Base-by-base conservation (phyloP, 495 filamentous ascomycete species). In the Penicillium egyptiacum region DNA sequence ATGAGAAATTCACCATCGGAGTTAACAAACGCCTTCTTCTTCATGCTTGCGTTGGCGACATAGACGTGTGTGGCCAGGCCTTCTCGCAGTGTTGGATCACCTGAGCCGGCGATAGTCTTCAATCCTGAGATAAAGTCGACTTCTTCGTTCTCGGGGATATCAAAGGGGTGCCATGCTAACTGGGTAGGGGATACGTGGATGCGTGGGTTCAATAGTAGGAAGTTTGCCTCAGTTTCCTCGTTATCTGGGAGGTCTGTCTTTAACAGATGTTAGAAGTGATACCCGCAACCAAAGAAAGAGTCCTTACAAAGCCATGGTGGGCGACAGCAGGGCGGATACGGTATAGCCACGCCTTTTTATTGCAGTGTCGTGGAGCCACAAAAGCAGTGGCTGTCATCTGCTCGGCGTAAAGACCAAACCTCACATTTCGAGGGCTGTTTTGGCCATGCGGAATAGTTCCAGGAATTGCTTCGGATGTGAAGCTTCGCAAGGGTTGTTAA, bases 101-200 rank as follows among this genome's bases (percentile, higher is more conserved):
- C 78, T 1, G 76, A 79, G 22, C 78, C 78, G 23, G 76, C 78
- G 49, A 80, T 61, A 0, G 78, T 78, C 65, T 78, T 79, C 22
- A 80, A 64, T n/a, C 78, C 76, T 8, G 68, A 66, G 40, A 78
- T 55, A 41, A 79, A 79, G 58, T 78, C 75, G 16, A 76, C 65
- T 8, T 74, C 61, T 16, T 58, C 72, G 20, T 55, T 57, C 6
- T 48, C 57, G 11, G 77, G 75, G 56, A 79, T 77, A 19, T 79
- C 75, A 35, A 79, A 74, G 5, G 78, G 78, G 31, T 75, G 70
- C 78, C 78, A 80, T 37, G 76, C 78, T 3, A 78, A 69, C 57
- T 78, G 76, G 1, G 76, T 79, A 30, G 77, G 77, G 8, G 89
- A 86, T 64, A 89, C 80, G 58, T 87, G 83, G 22, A 89, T 78